Base-by-base conservation (phyloP, 345 rosid genomes). In the Hypericum androsaemum region DNA sequence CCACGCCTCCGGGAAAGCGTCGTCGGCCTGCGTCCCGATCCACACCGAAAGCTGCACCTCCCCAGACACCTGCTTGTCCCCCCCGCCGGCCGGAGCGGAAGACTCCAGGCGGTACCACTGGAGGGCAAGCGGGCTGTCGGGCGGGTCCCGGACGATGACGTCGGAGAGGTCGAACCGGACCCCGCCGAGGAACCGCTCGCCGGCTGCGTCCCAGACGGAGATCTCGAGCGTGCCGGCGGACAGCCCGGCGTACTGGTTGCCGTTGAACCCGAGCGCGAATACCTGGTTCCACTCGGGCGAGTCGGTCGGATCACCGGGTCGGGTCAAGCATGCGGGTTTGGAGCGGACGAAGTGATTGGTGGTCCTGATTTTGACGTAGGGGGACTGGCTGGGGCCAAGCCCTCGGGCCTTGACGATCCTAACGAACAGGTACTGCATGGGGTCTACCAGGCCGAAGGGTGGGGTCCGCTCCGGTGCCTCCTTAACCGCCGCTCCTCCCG, bases 11-110 rank as follows among this genome's bases (percentile, higher is more conserved):
- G 96, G 86, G 51, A 92, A 92, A 4, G 96, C 98, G 14, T 83
- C 95, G 22, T 92, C 98, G 0, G 86, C 90, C 64, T 88, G 96
- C 32, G 96, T 88, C 0, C 98, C 95, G 11, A 88, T 85, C 98
- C 98, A 88, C 0, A 85, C 95, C 37, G 88, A 82, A 39, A 88
- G 82, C 76, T 92, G 98, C 8, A 92, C 70, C 61, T 92, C 97
- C 44, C 98, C 98, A 41, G 77, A 72, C 17, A 83, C 78, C 22
- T 47, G 66, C 52, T 79, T 86, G 56, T 72, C 74, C 0, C 67
- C 41, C 0, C 66, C 68, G 7, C 76, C 76, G 46, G 80, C 72
- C 32, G 32, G 32, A 22, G 32, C 32, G 4, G 32, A 22, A 1
- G 32, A 22, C 57, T 92, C 98, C 5, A 92, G 82, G 5, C 82